Evolutionary conservation across 305 asterid genomes (phyloP).

Genomic region (Nicotiana rustica): DNA sequence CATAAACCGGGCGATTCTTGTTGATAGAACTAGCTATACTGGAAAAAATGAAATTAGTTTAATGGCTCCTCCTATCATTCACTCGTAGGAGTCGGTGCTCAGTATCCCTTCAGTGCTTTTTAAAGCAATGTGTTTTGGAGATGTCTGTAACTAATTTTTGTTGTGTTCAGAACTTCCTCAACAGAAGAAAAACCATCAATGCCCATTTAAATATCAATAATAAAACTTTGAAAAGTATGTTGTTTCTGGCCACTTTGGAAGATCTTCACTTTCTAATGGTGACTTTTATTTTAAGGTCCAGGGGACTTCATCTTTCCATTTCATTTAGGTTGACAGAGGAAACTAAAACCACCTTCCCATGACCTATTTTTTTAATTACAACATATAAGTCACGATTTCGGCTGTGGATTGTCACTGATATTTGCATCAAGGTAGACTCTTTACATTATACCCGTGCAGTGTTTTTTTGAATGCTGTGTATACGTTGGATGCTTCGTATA

Average conservation of each 20-base stretch:
- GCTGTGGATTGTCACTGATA: too few species aligned
- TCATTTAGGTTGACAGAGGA: neutral
- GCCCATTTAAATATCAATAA: slow-evolving; percentile 27
- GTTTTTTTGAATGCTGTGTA: too few species aligned
- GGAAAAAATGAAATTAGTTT: neutral
- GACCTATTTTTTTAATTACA: too few species aligned
- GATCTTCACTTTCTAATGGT: too few species aligned
- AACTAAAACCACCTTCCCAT: too few species aligned
- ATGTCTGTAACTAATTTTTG: slow-evolving; percentile 28
- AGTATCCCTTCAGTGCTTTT: slow-evolving; percentile 20
- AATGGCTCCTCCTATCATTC: neutral
- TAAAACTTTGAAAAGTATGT: neutral
- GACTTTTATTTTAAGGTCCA: too few species aligned
- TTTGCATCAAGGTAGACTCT: too few species aligned
- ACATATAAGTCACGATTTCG: too few species aligned
- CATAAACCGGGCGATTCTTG: slow-evolving; percentile 19
- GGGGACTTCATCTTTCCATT: too few species aligned
- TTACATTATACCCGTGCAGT: too few species aligned
- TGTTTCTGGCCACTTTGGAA: neutral
- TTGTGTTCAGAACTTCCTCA: neutral
- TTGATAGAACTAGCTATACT: slow-evolving; percentile 17
- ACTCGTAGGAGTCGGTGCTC: neutral
- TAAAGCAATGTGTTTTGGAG: neutral
- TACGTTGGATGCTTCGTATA: too few species aligned
- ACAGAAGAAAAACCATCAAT: neutral